Conservation (phyloP, 140 eudicot species). For the Senecio squalidus region DNA sequence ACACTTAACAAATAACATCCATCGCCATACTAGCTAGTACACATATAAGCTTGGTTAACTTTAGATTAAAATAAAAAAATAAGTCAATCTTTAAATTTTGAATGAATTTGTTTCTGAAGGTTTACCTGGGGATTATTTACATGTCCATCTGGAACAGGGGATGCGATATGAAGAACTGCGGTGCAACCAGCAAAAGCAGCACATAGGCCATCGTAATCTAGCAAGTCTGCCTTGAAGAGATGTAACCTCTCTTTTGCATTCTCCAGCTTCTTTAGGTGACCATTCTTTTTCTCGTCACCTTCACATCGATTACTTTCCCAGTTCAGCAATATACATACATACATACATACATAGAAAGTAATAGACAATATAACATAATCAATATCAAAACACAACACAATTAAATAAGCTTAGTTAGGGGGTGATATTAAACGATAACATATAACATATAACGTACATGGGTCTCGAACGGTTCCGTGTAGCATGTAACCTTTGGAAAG, state of each 20-base stretch:
- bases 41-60: not conserved
- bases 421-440: not conserved
- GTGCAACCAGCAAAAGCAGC: conserved; percentile 43
- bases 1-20: too few relatives aligned
- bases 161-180: conserved; percentile 50
- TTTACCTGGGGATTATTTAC: conserved; percentile 43
- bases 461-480: conserved; percentile 46
- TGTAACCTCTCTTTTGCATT: conserved; percentile 34
- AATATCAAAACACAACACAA: not conserved
- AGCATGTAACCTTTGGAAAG: conserved; percentile 37
- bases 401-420: not conserved
- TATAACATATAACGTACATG: conserved; percentile 30
- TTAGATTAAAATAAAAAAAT: too few relatives aligned
- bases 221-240: conserved; percentile 23
- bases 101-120: not conserved
- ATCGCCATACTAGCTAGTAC: too few relatives aligned
- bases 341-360: not conserved
- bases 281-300: conserved; percentile 34
- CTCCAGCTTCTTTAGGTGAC: conserved; percentile 41
- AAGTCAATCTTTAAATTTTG: too few relatives aligned
- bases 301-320: not conserved
- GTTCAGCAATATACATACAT: not conserved
- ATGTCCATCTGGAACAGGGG: conserved; percentile 35
- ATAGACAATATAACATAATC: not conserved
- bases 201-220: conserved; percentile 38